A percentile compares a stretch with the other conserved stretches of the same genome.
Conservation (phyloP, 345 rosid genomes). For the Combretum micranthum region DNA sequence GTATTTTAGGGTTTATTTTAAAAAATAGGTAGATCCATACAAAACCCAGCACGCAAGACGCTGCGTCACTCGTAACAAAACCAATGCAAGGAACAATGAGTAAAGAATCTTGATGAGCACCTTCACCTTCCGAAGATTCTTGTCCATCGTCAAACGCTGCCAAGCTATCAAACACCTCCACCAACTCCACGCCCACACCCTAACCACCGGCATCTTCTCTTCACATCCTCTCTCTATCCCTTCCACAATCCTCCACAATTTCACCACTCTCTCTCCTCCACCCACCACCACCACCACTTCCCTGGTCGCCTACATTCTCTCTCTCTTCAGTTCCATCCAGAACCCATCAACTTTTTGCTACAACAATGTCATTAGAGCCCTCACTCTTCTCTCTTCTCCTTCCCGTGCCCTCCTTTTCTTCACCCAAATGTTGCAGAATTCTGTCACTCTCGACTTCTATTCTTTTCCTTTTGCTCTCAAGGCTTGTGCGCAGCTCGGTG, state of each 20-base stretch:
- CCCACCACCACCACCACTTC: slow-evolving; percentile 12
- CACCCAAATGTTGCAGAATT: slow-evolving; percentile 41
- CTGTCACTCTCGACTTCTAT: slow-evolving; percentile 51
- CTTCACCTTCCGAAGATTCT: not conserved
- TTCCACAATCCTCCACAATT: slow-evolving; percentile 32
- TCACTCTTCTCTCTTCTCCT: slow-evolving; percentile 43
- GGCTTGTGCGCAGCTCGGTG: slow-evolving; percentile 40
- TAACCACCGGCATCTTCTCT: slow-evolving; percentile 19
- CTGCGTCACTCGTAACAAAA: too few relatives aligned
- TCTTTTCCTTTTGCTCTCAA: slow-evolving; percentile 62
- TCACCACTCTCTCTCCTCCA: slow-evolving; percentile 20
- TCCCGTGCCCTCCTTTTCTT: slow-evolving; percentile 44
- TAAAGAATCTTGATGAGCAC: not conserved
- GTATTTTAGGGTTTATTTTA: too few relatives aligned
- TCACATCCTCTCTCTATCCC: slow-evolving; percentile 16
- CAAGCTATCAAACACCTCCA: slow-evolving; percentile 23
- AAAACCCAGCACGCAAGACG: too few relatives aligned
- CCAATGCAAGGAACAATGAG: too few relatives aligned
- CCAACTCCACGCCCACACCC: slow-evolving; percentile 36
- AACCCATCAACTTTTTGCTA: slow-evolving; percentile 54
- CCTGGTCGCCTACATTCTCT: slow-evolving; percentile 28
- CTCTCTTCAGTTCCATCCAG: slow-evolving; percentile 30
- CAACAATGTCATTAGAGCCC: slow-evolving; percentile 45
- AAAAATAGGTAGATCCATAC: too few relatives aligned
- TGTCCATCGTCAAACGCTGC: slow-evolving; percentile 15